A percentile compares a stretch with the other conserved stretches of the same genome.
phyloP scores from a whole-genome alignment of 345 rosid genomes.

The Arabidopsis thaliana region DNA sequence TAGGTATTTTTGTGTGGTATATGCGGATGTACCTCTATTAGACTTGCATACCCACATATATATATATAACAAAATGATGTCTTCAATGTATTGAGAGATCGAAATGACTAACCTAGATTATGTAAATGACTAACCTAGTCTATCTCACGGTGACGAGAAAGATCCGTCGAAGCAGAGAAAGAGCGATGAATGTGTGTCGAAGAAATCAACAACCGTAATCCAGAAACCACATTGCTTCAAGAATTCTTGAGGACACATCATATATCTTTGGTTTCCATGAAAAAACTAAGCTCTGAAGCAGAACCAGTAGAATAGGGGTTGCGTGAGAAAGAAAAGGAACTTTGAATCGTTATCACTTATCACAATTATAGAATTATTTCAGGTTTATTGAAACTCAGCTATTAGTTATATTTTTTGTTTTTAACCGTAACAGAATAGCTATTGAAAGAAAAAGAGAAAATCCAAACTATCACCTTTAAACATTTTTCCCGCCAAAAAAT shows the following conservation, averaged over 20 bases:
- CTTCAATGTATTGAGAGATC: too few relatives aligned
- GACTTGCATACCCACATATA: too few relatives aligned
- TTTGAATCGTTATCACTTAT: neutral
- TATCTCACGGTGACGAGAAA: constrained; percentile 36
- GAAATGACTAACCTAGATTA: too few relatives aligned
- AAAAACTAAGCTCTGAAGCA: too few relatives aligned
- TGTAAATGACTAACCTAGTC: neutral
- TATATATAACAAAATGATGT: too few relatives aligned
- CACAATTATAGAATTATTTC: neutral
- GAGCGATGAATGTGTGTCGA: constrained; percentile 23
- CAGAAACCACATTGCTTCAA: constrained; percentile 60
- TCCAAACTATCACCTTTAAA: neutral
- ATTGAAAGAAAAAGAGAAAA: neutral
- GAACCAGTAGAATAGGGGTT: too few relatives aligned
- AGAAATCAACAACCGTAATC: constrained; percentile 36
- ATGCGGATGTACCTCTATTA: too few relatives aligned
- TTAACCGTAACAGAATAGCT: neutral
- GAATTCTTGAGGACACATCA: constrained; percentile 51
- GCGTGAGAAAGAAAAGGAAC: too few relatives aligned
- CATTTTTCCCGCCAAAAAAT: neutral
- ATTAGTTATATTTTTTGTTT: neutral
- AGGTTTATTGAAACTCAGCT: neutral
- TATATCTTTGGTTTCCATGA: too few relatives aligned
- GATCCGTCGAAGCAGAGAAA: constrained; percentile 60
- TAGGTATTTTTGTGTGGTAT: too few relatives aligned